Conservation (phyloP, 139 green algal species). For the Auxenochlorella pyrenoidosa region DNA sequence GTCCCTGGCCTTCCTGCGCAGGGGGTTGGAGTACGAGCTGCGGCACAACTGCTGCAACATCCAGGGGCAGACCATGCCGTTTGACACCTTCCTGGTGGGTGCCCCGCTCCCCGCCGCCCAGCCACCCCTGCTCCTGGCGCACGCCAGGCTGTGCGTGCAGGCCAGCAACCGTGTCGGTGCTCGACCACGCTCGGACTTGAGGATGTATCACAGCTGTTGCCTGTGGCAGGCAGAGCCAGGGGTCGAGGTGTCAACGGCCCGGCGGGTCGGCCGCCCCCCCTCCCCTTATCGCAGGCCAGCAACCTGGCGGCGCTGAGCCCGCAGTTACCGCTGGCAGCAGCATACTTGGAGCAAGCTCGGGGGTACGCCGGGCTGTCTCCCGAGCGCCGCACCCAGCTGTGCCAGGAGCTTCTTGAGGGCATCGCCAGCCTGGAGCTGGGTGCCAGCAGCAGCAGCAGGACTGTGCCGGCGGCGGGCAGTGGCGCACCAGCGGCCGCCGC, state of each 20-base stretch:
- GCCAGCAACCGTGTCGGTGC: too few species aligned
- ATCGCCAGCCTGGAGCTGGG: background rate
- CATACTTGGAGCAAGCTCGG: background rate
- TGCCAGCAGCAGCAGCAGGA: background rate
- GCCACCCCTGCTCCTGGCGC: background rate
- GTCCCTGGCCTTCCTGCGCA: background rate
- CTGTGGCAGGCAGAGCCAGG: too few species aligned
- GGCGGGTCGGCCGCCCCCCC: too few species aligned
- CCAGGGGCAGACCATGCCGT: background rate
- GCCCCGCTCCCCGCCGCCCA: background rate
- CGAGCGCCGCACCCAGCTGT: background rate
- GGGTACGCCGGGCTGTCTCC: background rate
- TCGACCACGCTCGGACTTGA: too few species aligned
- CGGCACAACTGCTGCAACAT: constrained; percentile 6
- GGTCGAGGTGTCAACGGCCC: too few species aligned
- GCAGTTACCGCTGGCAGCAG: too few species aligned
- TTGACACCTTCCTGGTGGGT: constrained; percentile 23
- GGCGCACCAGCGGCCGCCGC: background rate
- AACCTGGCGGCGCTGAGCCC: background rate
- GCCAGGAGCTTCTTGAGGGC: background rate
- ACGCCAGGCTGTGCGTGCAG: too few species aligned
- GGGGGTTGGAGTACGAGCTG: constrained; percentile 10
- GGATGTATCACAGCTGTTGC: too few species aligned
- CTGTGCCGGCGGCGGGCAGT: background rate
- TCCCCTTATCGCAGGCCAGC: background rate